Evolutionary conservation across 2,329 filamentous ascomycete genomes (phyloP).

Genomic region (Beauveria bassiana): DNA sequence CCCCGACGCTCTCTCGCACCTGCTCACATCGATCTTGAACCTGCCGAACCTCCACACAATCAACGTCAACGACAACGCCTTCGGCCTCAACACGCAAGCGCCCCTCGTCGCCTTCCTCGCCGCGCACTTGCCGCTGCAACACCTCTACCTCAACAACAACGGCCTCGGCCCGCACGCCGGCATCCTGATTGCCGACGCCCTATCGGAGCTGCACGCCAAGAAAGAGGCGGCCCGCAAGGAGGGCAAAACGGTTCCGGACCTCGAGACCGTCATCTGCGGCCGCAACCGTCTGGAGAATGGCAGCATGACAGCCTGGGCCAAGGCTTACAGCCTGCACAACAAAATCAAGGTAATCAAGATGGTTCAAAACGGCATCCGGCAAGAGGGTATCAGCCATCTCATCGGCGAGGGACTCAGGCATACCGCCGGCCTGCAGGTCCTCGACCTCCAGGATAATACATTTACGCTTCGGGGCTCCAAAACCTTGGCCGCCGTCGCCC

Average conservation of each 20-base stretch:
- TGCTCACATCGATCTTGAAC: constrained; percentile 80
- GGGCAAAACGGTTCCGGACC: constrained; percentile 65
- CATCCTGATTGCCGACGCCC: constrained; percentile 78
- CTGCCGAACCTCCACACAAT: constrained; percentile 82
- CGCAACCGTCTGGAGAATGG: constrained; percentile 94
- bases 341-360: constrained; percentile 85
- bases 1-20: constrained; percentile 74
- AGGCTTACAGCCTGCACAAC: constrained; percentile 73
- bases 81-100: constrained; percentile 89
- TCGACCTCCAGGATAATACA: constrained; percentile 97
- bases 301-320: constrained; percentile 92
- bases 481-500: constrained; percentile 67
- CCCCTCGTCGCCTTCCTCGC: constrained; percentile 89
- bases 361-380: constrained; percentile 96
- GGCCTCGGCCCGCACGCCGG: constrained; percentile 89
- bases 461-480: constrained; percentile 77
- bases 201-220: constrained; percentile 72
- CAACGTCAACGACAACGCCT: constrained; percentile 96
- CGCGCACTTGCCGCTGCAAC: constrained; percentile 80
- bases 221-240: constrained; percentile 71
- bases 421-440: constrained; percentile 58
- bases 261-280: constrained; percentile 96
- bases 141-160: constrained; percentile 97
- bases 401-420: constrained; percentile 71
- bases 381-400: constrained; percentile 80